phyloP scores from a whole-genome alignment of 306 rosid genomes.

The Prunus padus region DNA sequence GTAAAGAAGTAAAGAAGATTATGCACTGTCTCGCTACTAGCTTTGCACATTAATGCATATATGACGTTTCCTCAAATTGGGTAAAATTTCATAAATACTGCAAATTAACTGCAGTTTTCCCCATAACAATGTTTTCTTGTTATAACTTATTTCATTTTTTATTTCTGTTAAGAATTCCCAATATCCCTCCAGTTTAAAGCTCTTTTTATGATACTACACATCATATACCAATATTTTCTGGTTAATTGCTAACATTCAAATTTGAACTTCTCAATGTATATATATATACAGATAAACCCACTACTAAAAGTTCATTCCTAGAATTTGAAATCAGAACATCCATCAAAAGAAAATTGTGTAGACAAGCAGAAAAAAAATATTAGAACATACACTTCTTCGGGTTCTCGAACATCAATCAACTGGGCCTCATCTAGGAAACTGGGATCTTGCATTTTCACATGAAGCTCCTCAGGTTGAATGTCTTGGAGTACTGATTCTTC shows the following conservation, averaged over 20 bases:
- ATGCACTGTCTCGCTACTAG: not conserved
- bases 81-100: not conserved
- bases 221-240: no score
- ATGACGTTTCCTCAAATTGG: not conserved
- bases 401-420: conserved; percentile 85
- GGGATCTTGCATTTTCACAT: conserved; percentile 67
- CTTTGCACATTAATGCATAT: not conserved
- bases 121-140: not conserved
- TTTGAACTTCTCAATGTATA: not conserved
- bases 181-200: not conserved
- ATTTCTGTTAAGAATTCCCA: no score
- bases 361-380: not conserved
- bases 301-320: not conserved
- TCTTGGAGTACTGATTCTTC: conserved; percentile 69
- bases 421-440: conserved; percentile 73
- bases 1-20: not conserved
- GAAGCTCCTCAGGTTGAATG: conserved; percentile 72
- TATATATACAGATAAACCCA: not conserved
- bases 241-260: not conserved
- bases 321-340: not conserved
- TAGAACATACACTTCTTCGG: conserved; percentile 22
- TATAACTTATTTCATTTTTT: not conserved
- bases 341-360: not conserved
- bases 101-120: not conserved
- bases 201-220: not conserved